A percentile compares a stretch with the other conserved stretches of the same genome.
phyloP scores from a whole-genome alignment of 1,284 basidiomycete genomes.

The Bjerkandera adusta region DNA sequence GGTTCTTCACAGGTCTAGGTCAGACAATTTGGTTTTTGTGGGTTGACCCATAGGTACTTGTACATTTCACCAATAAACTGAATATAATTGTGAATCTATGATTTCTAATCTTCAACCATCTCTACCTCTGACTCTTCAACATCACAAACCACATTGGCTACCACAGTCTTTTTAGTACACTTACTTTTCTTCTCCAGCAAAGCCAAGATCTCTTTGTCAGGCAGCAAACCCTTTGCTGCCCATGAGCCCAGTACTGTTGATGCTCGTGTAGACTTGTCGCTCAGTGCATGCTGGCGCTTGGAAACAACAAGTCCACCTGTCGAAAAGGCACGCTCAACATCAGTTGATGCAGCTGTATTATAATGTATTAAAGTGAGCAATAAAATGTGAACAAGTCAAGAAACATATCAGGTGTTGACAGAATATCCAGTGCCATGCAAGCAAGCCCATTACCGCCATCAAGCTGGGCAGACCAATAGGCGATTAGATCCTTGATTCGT shows the following conservation, averaged over 20 bases:
- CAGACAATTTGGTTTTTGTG: too few relatives aligned
- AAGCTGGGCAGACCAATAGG: not conserved
- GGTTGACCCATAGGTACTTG: too few relatives aligned
- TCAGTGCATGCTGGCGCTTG: slow-evolving; percentile 20
- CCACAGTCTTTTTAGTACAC: too few relatives aligned
- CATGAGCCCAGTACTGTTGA: slow-evolving; percentile 22
- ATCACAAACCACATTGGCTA: too few relatives aligned
- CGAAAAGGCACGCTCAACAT: slow-evolving; percentile 24
- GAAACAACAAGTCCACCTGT: slow-evolving; percentile 21
- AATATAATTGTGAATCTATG: too few relatives aligned
- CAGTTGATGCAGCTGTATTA: slow-evolving; percentile 17
- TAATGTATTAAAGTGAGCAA: not conserved
- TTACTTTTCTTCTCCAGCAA: too few relatives aligned
- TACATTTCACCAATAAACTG: too few relatives aligned
- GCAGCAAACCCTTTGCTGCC: slow-evolving; percentile 1
- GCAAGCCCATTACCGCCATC: not conserved
- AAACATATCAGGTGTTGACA: slow-evolving; percentile 6
- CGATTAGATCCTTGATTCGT: not conserved
- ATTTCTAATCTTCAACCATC: too few relatives aligned
- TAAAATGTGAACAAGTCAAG: not conserved
- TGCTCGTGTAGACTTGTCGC: slow-evolving; percentile 17
- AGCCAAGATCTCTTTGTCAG: slow-evolving; percentile 3
- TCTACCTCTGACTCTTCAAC: too few relatives aligned
- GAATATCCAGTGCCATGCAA: slow-evolving; percentile 3
- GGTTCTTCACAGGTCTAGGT: not conserved